phyloP scores from a whole-genome alignment of 305 asterid genomes.

The Rubia peregrina region DNA sequence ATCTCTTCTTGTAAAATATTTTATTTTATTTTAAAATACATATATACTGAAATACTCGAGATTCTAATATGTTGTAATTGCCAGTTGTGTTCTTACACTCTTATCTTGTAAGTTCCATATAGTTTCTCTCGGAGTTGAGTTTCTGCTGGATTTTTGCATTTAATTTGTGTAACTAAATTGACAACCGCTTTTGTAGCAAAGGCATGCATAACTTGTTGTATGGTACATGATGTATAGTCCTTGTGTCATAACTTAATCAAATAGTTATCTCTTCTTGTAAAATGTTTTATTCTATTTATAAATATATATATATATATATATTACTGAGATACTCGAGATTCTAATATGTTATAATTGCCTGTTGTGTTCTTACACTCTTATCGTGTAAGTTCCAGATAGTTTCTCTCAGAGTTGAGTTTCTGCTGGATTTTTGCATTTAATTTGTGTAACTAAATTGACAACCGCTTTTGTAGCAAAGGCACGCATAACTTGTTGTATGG shows the following conservation, averaged over 20 bases:
- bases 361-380: neutral
- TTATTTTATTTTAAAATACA: too few species aligned
- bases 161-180: neutral
- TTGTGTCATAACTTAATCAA: neutral
- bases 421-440: neutral
- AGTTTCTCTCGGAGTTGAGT: neutral
- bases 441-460: neutral
- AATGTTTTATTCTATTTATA: too few species aligned
- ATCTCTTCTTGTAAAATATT: neutral
- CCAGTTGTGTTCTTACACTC: slow-evolving; percentile 1
- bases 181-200: neutral
- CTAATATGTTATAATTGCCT: neutral
- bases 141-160: neutral
- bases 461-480: neutral
- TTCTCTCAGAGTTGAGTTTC: neutral
- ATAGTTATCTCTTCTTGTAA: slow-evolving; percentile 1
- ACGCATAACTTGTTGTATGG: neutral
- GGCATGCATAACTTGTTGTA: neutral
- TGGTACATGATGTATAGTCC: neutral
- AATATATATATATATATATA: too few species aligned
- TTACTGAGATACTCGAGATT: neutral
- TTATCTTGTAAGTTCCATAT: neutral
- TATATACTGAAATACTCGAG: neutral
- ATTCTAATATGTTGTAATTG: neutral
- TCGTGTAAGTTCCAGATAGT: neutral